These are phyloP conservation scores for Xanthoconium separans DNA, from an alignment of 1,284 basidiomycete genomes.

Conservation along the genomic window DNA sequence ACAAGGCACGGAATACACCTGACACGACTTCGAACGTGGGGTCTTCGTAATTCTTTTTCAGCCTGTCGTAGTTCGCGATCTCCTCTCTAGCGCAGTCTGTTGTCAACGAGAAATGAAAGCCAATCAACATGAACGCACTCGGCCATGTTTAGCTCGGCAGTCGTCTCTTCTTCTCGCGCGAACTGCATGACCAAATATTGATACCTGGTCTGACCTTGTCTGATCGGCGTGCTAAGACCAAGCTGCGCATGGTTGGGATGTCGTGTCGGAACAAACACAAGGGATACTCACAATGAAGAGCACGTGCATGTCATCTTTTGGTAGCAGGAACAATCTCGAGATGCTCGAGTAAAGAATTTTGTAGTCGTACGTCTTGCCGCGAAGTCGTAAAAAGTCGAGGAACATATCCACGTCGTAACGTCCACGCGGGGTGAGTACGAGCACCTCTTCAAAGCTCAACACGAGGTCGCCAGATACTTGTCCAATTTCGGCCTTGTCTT, in stretches of 20 bases:
- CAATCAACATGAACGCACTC: slow-evolving; percentile 58
- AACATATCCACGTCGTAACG: slow-evolving; percentile 99
- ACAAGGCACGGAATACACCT: slow-evolving; percentile 88
- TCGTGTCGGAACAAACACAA: background rate
- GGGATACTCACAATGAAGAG: slow-evolving; percentile 80
- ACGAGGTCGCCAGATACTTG: slow-evolving; percentile 92
- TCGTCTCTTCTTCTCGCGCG: slow-evolving; percentile 94
- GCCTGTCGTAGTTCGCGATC: slow-evolving; percentile 72
- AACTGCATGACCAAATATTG: slow-evolving; percentile 99
- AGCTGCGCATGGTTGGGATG: slow-evolving; percentile 48
- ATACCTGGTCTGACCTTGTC: slow-evolving; percentile 98
- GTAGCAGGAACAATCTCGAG: slow-evolving; percentile 88
- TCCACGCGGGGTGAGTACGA: slow-evolving; percentile 95
- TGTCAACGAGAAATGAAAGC: slow-evolving; percentile 3
- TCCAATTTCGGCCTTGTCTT: slow-evolving; percentile 95
- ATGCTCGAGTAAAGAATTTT: slow-evolving; percentile 94
- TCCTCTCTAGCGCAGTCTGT: slow-evolving; percentile 53
- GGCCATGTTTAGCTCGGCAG: slow-evolving; percentile 90
- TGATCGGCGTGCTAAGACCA: slow-evolving; percentile 88
- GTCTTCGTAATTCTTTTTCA: slow-evolving; percentile 90
- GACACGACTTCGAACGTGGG: slow-evolving; percentile 97
- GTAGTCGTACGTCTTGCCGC: slow-evolving; percentile 99
- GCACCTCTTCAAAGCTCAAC: slow-evolving; percentile 93
- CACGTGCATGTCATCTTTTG: slow-evolving; percentile 96
- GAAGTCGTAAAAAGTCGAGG: slow-evolving; percentile 88